Percentiles rank a stretch among this genome's conserved stretches.
phyloP scores from a whole-genome alignment of 116 monocot genomes.

The Papilionanthe hybrid region DNA sequence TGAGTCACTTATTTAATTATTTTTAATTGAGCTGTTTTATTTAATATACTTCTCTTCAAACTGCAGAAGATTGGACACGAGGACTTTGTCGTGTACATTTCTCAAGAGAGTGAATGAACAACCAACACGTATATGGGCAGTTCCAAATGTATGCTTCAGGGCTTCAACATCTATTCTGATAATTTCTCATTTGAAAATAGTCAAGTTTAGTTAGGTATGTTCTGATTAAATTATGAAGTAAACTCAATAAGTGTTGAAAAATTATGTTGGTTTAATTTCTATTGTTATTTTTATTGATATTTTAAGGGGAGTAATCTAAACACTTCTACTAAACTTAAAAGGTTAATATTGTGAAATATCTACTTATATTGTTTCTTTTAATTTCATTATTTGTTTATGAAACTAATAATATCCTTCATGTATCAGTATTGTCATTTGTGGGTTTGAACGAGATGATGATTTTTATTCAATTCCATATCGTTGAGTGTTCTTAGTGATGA shows the following conservation, averaged over 20 bases:
- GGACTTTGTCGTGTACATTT: background rate
- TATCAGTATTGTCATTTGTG: background rate
- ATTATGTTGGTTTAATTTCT: background rate
- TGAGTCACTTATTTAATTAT: slow-evolving; percentile 1
- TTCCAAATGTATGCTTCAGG: slow-evolving; percentile 24
- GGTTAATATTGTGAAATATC: background rate
- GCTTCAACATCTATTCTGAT: slow-evolving; percentile 12
- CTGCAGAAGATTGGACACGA: slow-evolving; percentile 13
- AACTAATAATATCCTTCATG: background rate
- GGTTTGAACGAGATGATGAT: background rate
- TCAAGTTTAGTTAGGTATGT: slow-evolving; percentile 10
- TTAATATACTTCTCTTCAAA: background rate
- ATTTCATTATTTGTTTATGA: background rate
- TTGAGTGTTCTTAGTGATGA: background rate
- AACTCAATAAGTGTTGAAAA: slow-evolving; percentile 5
- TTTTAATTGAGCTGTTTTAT: background rate
- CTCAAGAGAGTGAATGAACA: slow-evolving; percentile 7
- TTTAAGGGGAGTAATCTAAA: background rate
- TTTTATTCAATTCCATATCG: background rate
- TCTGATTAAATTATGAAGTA: background rate
- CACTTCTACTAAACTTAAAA: background rate
- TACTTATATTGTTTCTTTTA: background rate
- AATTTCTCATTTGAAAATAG: slow-evolving; percentile 9
- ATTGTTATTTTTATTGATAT: background rate
- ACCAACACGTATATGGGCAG: slow-evolving; percentile 9